Percentiles rank a stretch among this genome's conserved stretches.
Conservation (phyloP, 73 alveolate species). For the Paramecium bursaria region DNA sequence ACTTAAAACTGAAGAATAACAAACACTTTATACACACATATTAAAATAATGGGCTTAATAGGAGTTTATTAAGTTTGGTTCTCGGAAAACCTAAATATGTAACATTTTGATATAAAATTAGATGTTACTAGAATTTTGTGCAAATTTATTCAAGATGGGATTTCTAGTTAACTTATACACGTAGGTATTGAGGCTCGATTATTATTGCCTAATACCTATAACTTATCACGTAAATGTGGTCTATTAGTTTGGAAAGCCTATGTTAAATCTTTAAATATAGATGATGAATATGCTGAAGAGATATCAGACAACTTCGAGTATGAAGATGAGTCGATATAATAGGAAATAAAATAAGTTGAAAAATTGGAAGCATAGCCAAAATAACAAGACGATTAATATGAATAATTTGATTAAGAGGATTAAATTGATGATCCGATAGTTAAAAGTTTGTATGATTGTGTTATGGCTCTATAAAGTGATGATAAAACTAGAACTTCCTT, state of each 20-base stretch:
- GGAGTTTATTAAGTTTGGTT: too few relatives aligned
- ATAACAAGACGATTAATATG: neutral
- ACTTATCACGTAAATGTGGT: conserved; percentile 54
- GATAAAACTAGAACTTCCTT: neutral
- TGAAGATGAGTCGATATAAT: neutral
- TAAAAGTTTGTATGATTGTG: conserved; percentile 45
- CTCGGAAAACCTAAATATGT: too few relatives aligned
- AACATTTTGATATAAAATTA: too few relatives aligned
- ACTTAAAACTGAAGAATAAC: too few relatives aligned
- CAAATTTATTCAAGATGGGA: too few relatives aligned
- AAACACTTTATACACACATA: too few relatives aligned
- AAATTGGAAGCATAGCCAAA: neutral
- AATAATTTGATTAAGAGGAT: neutral
- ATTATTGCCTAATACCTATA: too few relatives aligned
- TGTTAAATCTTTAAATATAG: conserved; percentile 34
- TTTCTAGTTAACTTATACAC: too few relatives aligned
- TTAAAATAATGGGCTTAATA: too few relatives aligned
- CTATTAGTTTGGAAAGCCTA: conserved; percentile 33
- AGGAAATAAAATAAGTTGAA: neutral
- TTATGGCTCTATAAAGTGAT: conserved; percentile 36
- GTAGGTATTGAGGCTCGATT: too few relatives aligned
- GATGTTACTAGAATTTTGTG: too few relatives aligned
- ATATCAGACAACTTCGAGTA: neutral
- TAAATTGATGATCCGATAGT: neutral
- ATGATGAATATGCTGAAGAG: neutral